Percentiles rank a stretch among this genome's conserved stretches.
phyloP scores from a whole-genome alignment of 805 yeast genomes.

The Pichia manshurica region DNA sequence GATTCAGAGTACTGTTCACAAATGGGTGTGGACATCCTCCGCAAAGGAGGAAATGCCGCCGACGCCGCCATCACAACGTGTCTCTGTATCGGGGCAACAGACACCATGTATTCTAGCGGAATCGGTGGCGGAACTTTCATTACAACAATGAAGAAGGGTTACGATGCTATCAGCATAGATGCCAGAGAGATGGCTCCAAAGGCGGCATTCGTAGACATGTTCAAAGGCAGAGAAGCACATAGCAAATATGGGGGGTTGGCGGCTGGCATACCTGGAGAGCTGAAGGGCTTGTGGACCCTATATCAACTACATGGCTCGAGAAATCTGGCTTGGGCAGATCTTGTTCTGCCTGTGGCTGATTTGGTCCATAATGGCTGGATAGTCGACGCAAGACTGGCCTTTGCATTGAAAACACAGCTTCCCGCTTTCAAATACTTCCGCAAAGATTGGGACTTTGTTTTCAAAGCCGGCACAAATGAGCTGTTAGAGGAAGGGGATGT shows the following conservation, averaged over 20 bases:
- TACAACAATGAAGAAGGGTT: conserved; percentile 36
- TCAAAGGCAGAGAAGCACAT: conserved; percentile 35
- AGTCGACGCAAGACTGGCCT: conserved; percentile 39
- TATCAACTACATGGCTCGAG: conserved; percentile 64
- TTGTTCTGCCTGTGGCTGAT: conserved; percentile 70
- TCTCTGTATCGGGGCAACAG: conserved; percentile 78
- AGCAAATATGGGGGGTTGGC: conserved; percentile 84
- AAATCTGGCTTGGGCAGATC: conserved; percentile 59
- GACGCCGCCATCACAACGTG: conserved; percentile 91
- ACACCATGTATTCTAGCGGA: conserved; percentile 80
- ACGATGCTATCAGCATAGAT: conserved; percentile 60
- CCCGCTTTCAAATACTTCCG: conserved; percentile 27
- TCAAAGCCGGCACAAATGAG: conserved; percentile 27
- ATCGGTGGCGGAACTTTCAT: conserved; percentile 95
- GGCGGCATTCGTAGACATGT: conserved; percentile 61
- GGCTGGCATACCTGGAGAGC: conserved; percentile 85
- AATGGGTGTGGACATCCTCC: conserved; percentile 53
- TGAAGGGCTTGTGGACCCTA: conserved; percentile 71
- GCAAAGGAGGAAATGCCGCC: conserved; percentile 72
- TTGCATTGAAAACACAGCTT: conserved; percentile 36
- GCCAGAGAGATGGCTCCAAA: conserved; percentile 87
- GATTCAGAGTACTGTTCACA: conserved; percentile 61
- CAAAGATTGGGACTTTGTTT: conserved; percentile 54
- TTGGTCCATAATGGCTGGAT: conserved; percentile 62
- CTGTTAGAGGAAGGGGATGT: conserved; percentile 49